Evolutionary conservation across 2,329 filamentous ascomycete genomes (phyloP).

Genomic region (Botrytis squamosa): DNA sequence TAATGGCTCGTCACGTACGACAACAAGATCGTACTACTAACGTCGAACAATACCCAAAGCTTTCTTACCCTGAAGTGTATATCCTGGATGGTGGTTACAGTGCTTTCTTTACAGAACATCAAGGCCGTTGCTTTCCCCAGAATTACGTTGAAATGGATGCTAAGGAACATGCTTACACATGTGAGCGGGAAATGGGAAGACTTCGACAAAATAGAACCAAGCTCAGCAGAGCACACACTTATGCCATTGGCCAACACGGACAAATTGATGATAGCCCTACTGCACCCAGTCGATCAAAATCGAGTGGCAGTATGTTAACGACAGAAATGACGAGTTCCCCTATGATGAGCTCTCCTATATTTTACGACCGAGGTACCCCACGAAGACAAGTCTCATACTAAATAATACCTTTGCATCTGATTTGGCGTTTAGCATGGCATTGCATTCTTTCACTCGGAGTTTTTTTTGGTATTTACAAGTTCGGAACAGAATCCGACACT

Average conservation of each 20-base stretch:
- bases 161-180: conserved; percentile 86
- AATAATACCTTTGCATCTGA: conserved; percentile 36
- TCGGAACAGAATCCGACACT: conserved; percentile 16
- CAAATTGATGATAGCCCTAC: conserved; percentile 60
- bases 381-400: conserved; percentile 66
- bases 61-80: conserved; percentile 97
- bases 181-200: conserved; percentile 91
- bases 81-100: conserved; percentile 97
- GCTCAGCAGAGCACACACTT: conserved; percentile 84
- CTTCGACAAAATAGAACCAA: conserved; percentile 83
- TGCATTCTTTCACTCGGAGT: conserved; percentile 20
- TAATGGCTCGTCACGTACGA: conserved; percentile 93
- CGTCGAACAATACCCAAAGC: conserved; percentile 77
- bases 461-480: conserved; percentile 15
- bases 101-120: conserved; percentile 80
- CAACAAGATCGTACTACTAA: conserved; percentile 85
- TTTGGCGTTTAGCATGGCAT: conserved; percentile 30
- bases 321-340: conserved; percentile 30
- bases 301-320: conserved; percentile 39
- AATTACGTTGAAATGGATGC: conserved; percentile 97
- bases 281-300: conserved; percentile 39
- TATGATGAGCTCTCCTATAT: conserved; percentile 41
- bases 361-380: conserved; percentile 53
- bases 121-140: conserved; percentile 81
- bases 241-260: conserved; percentile 81